Conservation (phyloP, 192 early-diverging fungal genomes). For the Coemansia sp. region DNA sequence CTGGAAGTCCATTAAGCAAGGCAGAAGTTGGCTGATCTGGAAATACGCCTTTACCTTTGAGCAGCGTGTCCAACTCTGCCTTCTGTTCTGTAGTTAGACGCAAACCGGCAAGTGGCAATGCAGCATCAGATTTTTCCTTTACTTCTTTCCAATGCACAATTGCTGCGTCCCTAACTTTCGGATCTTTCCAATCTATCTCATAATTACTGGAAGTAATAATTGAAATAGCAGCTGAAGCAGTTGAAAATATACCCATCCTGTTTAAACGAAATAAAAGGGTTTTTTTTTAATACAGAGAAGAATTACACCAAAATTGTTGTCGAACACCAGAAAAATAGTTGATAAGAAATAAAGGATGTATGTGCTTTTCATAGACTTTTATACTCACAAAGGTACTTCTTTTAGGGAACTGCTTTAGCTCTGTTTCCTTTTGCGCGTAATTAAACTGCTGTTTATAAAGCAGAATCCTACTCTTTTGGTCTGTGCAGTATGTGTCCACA, state of each 20-base stretch:
- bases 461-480: too few species aligned
- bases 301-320: slow-evolving; percentile 1
- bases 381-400: too few species aligned
- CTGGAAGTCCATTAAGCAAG: slow-evolving; percentile 26
- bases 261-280: not conserved
- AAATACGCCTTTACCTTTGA: slow-evolving; percentile 30
- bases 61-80: slow-evolving; percentile 26
- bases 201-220: slow-evolving; percentile 32
- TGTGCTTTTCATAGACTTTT: too few species aligned
- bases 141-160: slow-evolving; percentile 32
- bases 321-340: too few species aligned
- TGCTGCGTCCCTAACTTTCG: slow-evolving; percentile 23
- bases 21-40: slow-evolving; percentile 31
- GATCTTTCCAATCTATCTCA: slow-evolving; percentile 42
- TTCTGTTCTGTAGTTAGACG: slow-evolving; percentile 44
- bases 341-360: too few species aligned
- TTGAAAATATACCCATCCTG: slow-evolving; percentile 28
- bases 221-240: slow-evolving; percentile 21
- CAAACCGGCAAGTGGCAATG: slow-evolving; percentile 36
- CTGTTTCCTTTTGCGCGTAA: not conserved
- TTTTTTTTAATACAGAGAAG: not conserved
- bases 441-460: too few species aligned
- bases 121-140: slow-evolving; percentile 39
- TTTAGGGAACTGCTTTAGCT: too few species aligned
- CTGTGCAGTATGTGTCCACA: too few species aligned